Evolutionary conservation across 116 monocot genomes (phyloP), one percentile per base, ranked within the genome.

Genomic region (Trichopus zeylanicus): DNA sequence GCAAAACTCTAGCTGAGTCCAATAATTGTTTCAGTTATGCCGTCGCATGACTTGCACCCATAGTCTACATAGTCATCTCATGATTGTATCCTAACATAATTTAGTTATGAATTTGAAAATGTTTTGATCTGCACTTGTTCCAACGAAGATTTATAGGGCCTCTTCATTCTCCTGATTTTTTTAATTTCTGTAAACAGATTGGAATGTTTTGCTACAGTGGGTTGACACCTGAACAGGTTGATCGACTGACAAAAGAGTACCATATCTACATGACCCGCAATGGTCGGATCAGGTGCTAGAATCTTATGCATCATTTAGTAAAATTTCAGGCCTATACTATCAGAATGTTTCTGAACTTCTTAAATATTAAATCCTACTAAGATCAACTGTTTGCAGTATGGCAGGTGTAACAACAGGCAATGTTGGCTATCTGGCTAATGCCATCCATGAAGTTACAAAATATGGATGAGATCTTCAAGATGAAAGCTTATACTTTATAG

Each of bases 141-240:
- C n/a, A n/a, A n/a, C n/a, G n/a, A n/a, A n/a, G n/a, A n/a, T n/a
- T n/a, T n/a, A n/a, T n/a, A n/a, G 8, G 32, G 4, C 32, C 32
- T 42, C 4, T 0, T 42, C 13, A n/a, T 42, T n/a, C 4, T 1
- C n/a, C 42, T 0, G 18, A 16, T 13, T 16, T 42, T 13, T 42
- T 42, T 42, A 3, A n/a, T 42, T 42, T 9, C 1, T 15, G 13
- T 0, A 15, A 35, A 31, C 80, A 98, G 98, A 98, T 98, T 62
- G 98, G 98, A 20, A 98, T 98, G 98, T 98, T 98, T 57, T 98
- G 98, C 78, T 98, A 75, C 69, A 98, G 97, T 67, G 97, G 97
- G 29, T 62, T 98, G 82, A 80, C 88, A 5, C 88, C 98, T 61
- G 88, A 91, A 28, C 98, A 98, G 56, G 98, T 91, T 39, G 98